Evolutionary conservation across 2,329 filamentous ascomycete species (phyloP).

Genomic region (Eutypa lata): DNA sequence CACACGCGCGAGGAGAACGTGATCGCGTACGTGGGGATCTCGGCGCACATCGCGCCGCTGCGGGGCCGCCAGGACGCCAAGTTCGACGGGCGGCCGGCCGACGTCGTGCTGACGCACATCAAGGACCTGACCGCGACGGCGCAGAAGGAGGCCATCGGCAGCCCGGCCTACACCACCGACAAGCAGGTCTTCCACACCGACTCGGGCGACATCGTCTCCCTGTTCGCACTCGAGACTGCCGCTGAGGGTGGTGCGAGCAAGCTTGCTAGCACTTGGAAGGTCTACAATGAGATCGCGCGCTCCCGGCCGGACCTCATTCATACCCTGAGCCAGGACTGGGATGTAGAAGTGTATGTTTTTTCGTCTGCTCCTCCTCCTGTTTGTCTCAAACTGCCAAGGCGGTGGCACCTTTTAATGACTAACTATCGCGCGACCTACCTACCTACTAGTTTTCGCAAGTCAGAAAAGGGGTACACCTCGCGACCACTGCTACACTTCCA

Average conservation of each 20-base stretch:
- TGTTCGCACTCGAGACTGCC: conserved; percentile 53
- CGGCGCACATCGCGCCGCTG: conserved; percentile 53
- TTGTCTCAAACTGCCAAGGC: too few relatives aligned
- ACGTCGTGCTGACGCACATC: conserved; percentile 57
- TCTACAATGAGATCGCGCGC: conserved; percentile 61
- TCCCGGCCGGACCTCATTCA: conserved; percentile 58
- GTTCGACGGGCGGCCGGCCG: conserved; percentile 41
- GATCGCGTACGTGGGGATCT: conserved; percentile 58
- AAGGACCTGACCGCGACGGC: conserved; percentile 49
- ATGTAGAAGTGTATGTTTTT: conserved; percentile 42
- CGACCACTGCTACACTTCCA: conserved; percentile 57
- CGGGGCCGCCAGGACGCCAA: conserved; percentile 52
- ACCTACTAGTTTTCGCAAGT: conserved; percentile 47
- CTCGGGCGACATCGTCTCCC: conserved; percentile 54
- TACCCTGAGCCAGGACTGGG: conserved; percentile 51
- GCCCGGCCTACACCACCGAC: conserved; percentile 57
- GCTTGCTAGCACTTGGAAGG: conserved; percentile 53
- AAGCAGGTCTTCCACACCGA: conserved; percentile 65
- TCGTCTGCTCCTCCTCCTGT: too few relatives aligned
- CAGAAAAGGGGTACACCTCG: conserved; percentile 39
- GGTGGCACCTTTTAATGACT: too few relatives aligned
- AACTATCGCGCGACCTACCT: too few relatives aligned
- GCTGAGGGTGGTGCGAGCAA: conserved; percentile 55
- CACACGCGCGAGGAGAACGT: conserved; percentile 56
- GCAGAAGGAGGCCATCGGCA: conserved; percentile 44